Conservation (phyloP, 345 rosid species). For the Populus nigra region DNA sequence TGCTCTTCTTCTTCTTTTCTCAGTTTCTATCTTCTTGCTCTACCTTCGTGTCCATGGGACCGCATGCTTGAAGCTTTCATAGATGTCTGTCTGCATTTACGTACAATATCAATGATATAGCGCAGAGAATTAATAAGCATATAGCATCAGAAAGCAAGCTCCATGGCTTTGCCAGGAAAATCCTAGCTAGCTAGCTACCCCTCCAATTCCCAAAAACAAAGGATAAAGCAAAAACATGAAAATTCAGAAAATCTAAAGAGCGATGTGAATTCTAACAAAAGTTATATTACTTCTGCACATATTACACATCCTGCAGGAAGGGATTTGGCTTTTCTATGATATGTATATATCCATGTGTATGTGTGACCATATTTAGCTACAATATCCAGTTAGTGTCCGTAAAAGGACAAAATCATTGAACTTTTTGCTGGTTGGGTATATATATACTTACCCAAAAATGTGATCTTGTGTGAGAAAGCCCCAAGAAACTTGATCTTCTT, state of each 20-base stretch:
- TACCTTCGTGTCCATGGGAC: conserved; percentile 58
- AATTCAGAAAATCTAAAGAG: background rate
- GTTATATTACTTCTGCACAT: too few relatives aligned
- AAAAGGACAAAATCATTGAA: too few relatives aligned
- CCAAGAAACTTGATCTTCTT: conserved; percentile 44
- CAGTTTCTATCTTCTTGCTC: conserved; percentile 3
- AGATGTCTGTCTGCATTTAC: conserved; percentile 52
- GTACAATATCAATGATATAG: background rate
- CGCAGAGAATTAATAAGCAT: background rate
- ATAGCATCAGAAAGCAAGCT: too few relatives aligned
- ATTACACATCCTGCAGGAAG: too few relatives aligned
- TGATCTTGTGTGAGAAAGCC: conserved; percentile 42
- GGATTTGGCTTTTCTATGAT: background rate
- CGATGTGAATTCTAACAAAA: too few relatives aligned
- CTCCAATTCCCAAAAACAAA: too few relatives aligned
- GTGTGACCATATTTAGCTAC: background rate
- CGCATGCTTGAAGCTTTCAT: conserved; percentile 55
- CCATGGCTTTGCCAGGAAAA: background rate
- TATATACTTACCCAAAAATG: conserved; percentile 54
- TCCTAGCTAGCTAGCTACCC: background rate
- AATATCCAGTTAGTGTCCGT: background rate
- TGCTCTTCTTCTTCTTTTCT: background rate
- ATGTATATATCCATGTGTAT: too few relatives aligned
- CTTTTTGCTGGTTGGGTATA: background rate
- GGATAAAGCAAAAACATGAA: too few relatives aligned